Evolutionary conservation across 805 yeast species (phyloP), one percentile per base, ranked within the genome.

Genomic region (Starmera dryadoides): DNA sequence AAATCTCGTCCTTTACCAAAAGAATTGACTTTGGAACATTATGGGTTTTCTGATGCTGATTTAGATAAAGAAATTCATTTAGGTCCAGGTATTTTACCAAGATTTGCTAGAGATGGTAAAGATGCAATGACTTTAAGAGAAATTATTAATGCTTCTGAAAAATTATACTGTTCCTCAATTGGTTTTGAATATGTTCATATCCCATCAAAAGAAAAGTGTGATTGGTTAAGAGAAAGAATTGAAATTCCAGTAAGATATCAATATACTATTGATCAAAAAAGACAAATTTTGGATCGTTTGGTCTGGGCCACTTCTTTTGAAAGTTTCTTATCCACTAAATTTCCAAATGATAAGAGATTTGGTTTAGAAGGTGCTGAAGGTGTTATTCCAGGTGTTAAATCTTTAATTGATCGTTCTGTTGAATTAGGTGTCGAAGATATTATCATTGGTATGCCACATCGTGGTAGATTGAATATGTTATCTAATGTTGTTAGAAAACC

Each of bases 291-390:
- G 56, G 99, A 93, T 66, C 81, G 99, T 61, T 69, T 93, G 58
- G 86, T 91, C 64, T 93, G 99, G 99, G 77, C 98, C 37, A 80
- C 95, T 45, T 81, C 88, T 37, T 93, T 93, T 58, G 99, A 93
- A 71, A 68, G 83, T 43, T 93, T 93, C 76, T 69, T 93, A 56
- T 78, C 96, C 35, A 81, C 96, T 42, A 93, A 93, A 69, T 93
- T 87, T 76, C 98, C 99, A 48, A 91, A 88, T 67, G 98, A 89
- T 63, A 93, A 93, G 72, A 85, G 99, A 69, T 93, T 93, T 59
- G 98, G 98, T 65, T 73, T 93, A 43, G 99, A 93, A 73, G 99
- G 99, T 71, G 95, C 95, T 48, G 99, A 93, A 70, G 73, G 95
- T 36, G 84, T 86, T 55, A 86, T 93, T 37, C 98, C 98, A 34